Conservation (phyloP, 2,329 filamentous ascomycete genomes). For the Trichoderma aggressivum region DNA sequence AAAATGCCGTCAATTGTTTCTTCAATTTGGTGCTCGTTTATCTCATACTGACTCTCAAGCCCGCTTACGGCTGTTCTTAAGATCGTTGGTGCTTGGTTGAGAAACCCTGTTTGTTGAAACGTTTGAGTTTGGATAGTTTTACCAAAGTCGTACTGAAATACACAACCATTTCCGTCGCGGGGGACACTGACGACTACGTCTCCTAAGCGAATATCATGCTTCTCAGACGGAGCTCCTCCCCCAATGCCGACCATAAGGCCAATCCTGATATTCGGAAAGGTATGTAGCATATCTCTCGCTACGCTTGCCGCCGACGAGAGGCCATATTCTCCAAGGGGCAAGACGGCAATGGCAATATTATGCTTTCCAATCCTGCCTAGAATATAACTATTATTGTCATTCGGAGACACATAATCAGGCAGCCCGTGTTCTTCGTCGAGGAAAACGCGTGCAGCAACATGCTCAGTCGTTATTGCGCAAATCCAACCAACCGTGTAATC, state of each 20-base stretch:
- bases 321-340: not conserved
- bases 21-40: not conserved
- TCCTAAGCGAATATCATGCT: not conserved
- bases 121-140: not conserved
- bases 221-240: not conserved
- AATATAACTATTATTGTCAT: slow-evolving; percentile 25
- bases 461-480: slow-evolving; percentile 31
- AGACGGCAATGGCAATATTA: not conserved
- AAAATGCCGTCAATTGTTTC: not conserved
- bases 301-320: not conserved
- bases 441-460: slow-evolving; percentile 28
- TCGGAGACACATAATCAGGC: not conserved
- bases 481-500: slow-evolving; percentile 34
- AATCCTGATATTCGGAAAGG: not conserved
- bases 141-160: slow-evolving; percentile 3
- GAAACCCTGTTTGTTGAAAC: not conserved
- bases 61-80: not conserved
- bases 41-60: not conserved
- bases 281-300: not conserved
- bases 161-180: not conserved
- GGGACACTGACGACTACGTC: not conserved
- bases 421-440: slow-evolving; percentile 28
- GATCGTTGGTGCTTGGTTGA: not conserved
- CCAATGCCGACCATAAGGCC: slow-evolving; percentile 7
- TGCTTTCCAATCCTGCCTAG: slow-evolving; percentile 28